Evolutionary conservation across 2,329 filamentous ascomycete genomes (phyloP).

Genomic region (Exophiala viscosa): DNA sequence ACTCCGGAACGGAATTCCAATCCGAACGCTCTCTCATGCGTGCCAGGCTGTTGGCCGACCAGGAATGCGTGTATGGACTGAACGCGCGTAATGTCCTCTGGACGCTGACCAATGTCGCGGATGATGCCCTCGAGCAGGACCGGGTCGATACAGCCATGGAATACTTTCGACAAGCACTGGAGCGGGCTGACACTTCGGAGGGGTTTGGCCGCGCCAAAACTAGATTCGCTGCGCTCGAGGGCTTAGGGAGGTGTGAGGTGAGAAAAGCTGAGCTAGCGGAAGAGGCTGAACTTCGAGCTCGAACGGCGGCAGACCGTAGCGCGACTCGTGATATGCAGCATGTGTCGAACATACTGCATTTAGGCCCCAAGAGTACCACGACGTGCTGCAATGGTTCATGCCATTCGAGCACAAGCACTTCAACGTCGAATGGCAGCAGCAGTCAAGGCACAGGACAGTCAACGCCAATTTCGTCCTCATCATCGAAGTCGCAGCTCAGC

Average conservation of each 20-base stretch:
- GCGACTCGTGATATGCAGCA: too few relatives aligned
- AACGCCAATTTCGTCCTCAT: too few relatives aligned
- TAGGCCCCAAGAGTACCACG: too few relatives aligned
- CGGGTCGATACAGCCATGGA: constrained; percentile 3
- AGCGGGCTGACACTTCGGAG: background rate
- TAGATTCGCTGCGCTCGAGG: constrained; percentile 12
- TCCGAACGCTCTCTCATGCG: constrained; percentile 1
- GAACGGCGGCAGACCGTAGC: too few relatives aligned
- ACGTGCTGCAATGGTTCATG: too few relatives aligned
- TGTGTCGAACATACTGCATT: too few relatives aligned
- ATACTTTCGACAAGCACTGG: constrained; percentile 3
- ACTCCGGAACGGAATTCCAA: background rate
- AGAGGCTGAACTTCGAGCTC: background rate
- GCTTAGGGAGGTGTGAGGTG: constrained; percentile 9
- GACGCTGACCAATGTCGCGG: constrained; percentile 17
- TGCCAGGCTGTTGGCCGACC: constrained; percentile 3
- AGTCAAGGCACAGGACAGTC: too few relatives aligned
- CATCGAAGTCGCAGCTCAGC: too few relatives aligned
- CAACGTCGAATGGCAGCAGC: too few relatives aligned
- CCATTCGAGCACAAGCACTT: too few relatives aligned
- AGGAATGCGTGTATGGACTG: constrained; percentile 7
- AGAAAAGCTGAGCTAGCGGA: background rate
- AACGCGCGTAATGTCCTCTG: constrained; percentile 12
- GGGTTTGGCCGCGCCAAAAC: constrained; percentile 14
- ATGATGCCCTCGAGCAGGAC: constrained; percentile 6